phyloP scores from a whole-genome alignment of 129 eudicot genomes.

The Lonicera japonica region DNA sequence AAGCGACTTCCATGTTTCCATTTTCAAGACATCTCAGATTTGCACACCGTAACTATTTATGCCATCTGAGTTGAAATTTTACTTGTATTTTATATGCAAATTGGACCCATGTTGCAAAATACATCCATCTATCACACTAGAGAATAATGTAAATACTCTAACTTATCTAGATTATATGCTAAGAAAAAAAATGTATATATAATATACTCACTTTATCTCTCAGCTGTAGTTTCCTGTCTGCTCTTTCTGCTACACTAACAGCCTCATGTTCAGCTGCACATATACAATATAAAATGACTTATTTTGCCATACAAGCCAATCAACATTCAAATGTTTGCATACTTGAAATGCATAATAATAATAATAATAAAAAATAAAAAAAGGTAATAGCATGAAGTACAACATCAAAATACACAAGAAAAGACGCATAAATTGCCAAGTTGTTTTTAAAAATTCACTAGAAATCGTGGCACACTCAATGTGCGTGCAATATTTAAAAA shows the following conservation, averaged over 20 bases:
- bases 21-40: background rate
- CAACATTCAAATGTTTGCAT: too few species aligned
- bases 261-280: conserved; percentile 86
- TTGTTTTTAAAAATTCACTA: too few species aligned
- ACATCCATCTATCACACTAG: background rate
- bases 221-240: conserved; percentile 80
- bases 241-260: conserved; percentile 87
- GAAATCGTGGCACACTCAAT: too few species aligned
- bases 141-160: background rate
- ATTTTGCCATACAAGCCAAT: background rate
- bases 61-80: background rate
- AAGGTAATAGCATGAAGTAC: background rate
- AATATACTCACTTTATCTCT: conserved; percentile 68
- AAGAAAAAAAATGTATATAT: background rate
- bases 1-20: background rate
- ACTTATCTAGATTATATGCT: background rate
- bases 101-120: background rate
- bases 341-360: too few species aligned
- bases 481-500: too few species aligned
- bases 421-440: background rate
- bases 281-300: conserved; percentile 18
- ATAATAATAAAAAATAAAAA: too few species aligned
- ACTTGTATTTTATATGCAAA: background rate
- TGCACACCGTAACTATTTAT: background rate
- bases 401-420: background rate